Percentiles rank a stretch among this genome's conserved stretches.
Evolutionary conservation across 169 alveolate species (phyloP).

Genomic region (Eimeria maxima): DNA sequence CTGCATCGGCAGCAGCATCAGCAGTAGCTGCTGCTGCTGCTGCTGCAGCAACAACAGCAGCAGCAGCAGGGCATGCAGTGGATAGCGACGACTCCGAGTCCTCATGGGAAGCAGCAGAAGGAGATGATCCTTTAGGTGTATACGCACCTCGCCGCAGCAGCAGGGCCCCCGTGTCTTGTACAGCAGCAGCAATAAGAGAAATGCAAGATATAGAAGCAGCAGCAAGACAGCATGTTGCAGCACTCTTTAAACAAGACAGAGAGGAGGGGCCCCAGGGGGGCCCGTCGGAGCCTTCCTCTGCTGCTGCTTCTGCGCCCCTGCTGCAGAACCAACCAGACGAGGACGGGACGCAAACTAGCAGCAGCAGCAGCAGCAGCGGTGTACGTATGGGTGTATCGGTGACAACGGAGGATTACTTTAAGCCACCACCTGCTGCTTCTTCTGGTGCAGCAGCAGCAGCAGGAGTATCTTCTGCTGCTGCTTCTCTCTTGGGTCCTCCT

Average conservation of each 20-base stretch:
- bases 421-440: not conserved
- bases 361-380: conserved; percentile 9
- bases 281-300: not conserved
- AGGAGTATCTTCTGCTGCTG: not conserved
- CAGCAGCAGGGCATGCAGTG: not conserved
- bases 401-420: conserved; percentile 32
- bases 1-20: conserved; percentile 7
- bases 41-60: conserved; percentile 58
- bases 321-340: not conserved
- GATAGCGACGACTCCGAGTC: conserved; percentile 37
- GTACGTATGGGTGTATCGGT: not conserved
- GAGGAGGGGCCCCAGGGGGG: conserved; percentile 20
- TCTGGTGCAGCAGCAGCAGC: not conserved
- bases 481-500: not conserved
- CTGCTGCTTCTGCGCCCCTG: not conserved
- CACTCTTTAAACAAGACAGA: not conserved
- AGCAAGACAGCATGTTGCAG: not conserved
- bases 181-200: conserved; percentile 29
- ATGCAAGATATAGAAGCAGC: conserved; percentile 11
- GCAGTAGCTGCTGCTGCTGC: not conserved
- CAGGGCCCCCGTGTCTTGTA: not conserved
- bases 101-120: conserved; percentile 57
- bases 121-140: not conserved
- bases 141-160: not conserved
- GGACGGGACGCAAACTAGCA: not conserved